Evolutionary conservation across 2,329 filamentous ascomycete genomes (phyloP).

Genomic region (Fusarium euwallaceae): DNA sequence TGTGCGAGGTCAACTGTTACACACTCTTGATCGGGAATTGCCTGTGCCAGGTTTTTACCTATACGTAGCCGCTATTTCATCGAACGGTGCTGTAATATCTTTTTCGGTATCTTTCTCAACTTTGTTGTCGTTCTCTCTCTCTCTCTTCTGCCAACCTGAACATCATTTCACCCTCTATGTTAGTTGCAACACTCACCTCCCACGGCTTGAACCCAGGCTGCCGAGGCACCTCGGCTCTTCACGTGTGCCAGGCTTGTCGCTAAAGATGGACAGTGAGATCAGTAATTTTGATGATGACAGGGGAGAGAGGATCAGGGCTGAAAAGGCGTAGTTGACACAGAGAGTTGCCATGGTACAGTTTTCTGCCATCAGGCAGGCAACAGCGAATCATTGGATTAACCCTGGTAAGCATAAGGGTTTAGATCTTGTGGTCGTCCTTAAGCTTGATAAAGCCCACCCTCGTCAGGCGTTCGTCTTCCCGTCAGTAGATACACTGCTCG

Average conservation of each 20-base stretch:
- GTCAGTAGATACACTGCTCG: neutral
- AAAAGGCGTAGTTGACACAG: neutral
- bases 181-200: neutral
- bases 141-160: too few species aligned
- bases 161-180: neutral
- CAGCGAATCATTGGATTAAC: neutral
- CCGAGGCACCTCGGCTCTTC: neutral
- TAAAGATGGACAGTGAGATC: neutral
- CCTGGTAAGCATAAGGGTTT: neutral
- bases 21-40: neutral
- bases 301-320: neutral
- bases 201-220: neutral
- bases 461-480: neutral
- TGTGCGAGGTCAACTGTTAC: neutral
- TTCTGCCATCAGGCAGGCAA: neutral
- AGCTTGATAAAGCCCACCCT: neutral
- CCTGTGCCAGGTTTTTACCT: neutral
- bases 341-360: neutral
- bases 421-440: neutral
- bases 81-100: neutral
- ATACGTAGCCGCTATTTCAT: slow-evolving; percentile 13
- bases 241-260: neutral
- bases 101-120: neutral
- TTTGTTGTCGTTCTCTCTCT: too few species aligned
- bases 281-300: neutral